A percentile compares a stretch with the other conserved stretches of the same genome.
Evolutionary conservation across 129 eudicot species (phyloP).

Genomic region (Solidago caesia): DNA sequence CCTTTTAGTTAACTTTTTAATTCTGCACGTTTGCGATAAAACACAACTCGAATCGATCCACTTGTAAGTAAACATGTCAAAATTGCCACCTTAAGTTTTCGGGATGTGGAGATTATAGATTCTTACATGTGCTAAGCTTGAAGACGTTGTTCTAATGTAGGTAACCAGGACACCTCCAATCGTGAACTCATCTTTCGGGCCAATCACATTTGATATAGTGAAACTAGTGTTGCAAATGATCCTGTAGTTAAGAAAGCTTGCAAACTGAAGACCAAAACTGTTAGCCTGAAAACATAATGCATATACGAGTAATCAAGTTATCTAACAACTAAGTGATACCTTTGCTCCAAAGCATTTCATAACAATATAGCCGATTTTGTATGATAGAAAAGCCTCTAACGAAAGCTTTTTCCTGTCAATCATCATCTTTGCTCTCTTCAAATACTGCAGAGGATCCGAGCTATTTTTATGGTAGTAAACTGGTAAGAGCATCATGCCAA

Average conservation of each 20-base stretch:
- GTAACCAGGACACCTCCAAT: constrained; percentile 56
- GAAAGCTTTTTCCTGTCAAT: constrained; percentile 80
- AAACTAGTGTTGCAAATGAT: constrained; percentile 65
- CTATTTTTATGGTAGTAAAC: constrained; percentile 46
- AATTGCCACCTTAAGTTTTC: constrained; percentile 1
- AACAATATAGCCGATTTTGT: constrained; percentile 43
- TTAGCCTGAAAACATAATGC: neutral
- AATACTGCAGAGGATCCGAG: constrained; percentile 53
- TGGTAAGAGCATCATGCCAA: constrained; percentile 72
- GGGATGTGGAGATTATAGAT: neutral
- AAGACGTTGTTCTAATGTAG: constrained; percentile 50
- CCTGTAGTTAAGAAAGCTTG: constrained; percentile 62
- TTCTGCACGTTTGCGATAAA: neutral
- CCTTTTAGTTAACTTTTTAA: too few species aligned
- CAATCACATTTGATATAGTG: constrained; percentile 66
- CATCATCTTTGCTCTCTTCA: constrained; percentile 66
- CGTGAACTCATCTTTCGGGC: constrained; percentile 67
- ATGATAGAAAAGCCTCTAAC: constrained; percentile 59
- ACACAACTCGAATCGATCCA: neutral
- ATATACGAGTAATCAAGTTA: neutral
- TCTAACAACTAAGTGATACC: constrained; percentile 37
- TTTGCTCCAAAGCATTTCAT: constrained; percentile 56
- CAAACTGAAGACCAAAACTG: constrained; percentile 37
- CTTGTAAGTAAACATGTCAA: neutral
- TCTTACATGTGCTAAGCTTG: constrained; percentile 74